These are phyloP conservation scores for Cladosporium halotolerans DNA, from an alignment of 2,329 filamentous ascomycete genomes.

Conservation along the genomic window DNA sequence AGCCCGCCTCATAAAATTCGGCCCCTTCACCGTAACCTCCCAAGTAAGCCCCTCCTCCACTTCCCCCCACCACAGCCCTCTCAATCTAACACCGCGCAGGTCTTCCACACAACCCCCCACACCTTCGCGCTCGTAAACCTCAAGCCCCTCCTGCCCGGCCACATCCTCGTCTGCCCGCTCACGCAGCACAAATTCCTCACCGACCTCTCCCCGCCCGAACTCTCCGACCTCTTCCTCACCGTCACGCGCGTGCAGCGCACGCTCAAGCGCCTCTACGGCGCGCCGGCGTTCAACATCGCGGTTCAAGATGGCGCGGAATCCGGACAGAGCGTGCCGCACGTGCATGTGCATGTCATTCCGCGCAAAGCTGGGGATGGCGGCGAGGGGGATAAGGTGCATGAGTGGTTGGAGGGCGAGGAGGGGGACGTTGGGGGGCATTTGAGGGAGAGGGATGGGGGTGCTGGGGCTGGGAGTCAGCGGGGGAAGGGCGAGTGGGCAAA, in stretches of 20 bases:
- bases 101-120: slow-evolving; percentile 75
- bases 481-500: slow-evolving; percentile 54
- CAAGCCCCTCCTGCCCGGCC: slow-evolving; percentile 86
- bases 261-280: slow-evolving; percentile 56
- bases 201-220: slow-evolving; percentile 65
- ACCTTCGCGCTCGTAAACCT: slow-evolving; percentile 91
- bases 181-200: slow-evolving; percentile 61
- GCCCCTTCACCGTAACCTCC: slow-evolving; percentile 39
- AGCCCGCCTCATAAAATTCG: slow-evolving; percentile 37
- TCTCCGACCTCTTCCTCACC: slow-evolving; percentile 79
- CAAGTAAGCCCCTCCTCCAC: slow-evolving; percentile 30
- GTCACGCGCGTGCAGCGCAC: slow-evolving; percentile 69
- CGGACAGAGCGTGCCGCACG: slow-evolving; percentile 88
- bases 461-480: slow-evolving; percentile 18
- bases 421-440: slow-evolving; percentile 73
- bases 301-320: slow-evolving; percentile 89
- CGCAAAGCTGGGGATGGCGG: slow-evolving; percentile 55
- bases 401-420: slow-evolving; percentile 73
- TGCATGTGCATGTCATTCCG: slow-evolving; percentile 89
- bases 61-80: not conserved
- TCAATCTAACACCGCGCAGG: slow-evolving; percentile 44
- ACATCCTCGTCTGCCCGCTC: slow-evolving; percentile 82
- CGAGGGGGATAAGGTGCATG: slow-evolving; percentile 71
- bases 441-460: slow-evolving; percentile 44
- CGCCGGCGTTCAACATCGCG: slow-evolving; percentile 81